Conservation (phyloP, 805 yeast species). For the Cyberlindnera subsufficiens region DNA sequence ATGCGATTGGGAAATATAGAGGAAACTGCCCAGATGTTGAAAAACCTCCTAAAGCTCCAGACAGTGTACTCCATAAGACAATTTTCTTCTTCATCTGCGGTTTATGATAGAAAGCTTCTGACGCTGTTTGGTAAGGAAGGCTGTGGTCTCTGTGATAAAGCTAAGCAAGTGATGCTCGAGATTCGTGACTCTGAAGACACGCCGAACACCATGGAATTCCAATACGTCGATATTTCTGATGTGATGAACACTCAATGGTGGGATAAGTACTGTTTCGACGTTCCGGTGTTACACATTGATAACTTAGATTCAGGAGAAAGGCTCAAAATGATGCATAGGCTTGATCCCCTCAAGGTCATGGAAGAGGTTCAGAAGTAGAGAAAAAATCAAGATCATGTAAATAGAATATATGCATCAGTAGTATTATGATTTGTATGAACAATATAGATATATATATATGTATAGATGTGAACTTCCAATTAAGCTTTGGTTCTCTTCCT, state of each 20-base stretch:
- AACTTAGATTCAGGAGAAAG: slow-evolving; percentile 39
- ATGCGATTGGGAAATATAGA: no score
- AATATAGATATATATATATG: neutral
- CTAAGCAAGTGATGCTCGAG: slow-evolving; percentile 42
- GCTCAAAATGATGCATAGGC: slow-evolving; percentile 62
- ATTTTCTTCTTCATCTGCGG: no score
- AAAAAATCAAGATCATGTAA: no score
- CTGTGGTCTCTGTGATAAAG: slow-evolving; percentile 65
- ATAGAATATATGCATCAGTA: no score
- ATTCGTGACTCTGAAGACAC: slow-evolving; percentile 26
- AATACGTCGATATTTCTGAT: slow-evolving; percentile 50
- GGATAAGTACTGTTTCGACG: slow-evolving; percentile 70
- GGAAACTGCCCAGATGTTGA: no score
- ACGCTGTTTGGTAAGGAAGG: slow-evolving; percentile 66
- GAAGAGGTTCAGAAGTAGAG: slow-evolving; percentile 36
- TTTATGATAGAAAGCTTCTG: slow-evolving; percentile 25
- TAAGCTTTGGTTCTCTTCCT: slow-evolving; percentile 16
- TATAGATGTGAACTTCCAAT: neutral
- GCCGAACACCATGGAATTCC: slow-evolving; percentile 27
- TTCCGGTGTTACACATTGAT: slow-evolving; percentile 71
- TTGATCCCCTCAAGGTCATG: slow-evolving; percentile 46
- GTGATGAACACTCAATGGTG: slow-evolving; percentile 60
- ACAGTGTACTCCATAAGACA: no score
- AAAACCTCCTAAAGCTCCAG: no score
- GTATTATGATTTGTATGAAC: neutral